phyloP scores from a whole-genome alignment of 1,139 yeast species.

The Candida neerlandica region DNA sequence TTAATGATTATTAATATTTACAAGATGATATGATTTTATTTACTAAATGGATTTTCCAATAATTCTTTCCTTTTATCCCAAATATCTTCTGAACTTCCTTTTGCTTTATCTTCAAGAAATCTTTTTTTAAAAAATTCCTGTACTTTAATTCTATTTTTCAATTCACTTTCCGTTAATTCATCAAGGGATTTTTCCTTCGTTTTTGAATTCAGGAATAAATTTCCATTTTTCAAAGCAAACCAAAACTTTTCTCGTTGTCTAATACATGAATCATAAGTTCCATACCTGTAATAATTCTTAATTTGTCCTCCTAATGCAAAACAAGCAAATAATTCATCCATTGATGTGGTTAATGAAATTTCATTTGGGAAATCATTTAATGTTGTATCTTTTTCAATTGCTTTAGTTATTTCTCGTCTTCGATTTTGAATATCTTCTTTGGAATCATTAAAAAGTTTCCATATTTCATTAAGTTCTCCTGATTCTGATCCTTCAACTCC shows the following conservation, averaged over 20 bases:
- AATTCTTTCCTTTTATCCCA: slow-evolving; percentile 62
- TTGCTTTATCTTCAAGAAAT: slow-evolving; percentile 58
- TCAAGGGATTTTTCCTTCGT: slow-evolving; percentile 29
- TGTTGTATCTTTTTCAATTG: slow-evolving; percentile 29
- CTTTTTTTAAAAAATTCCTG: slow-evolving; percentile 72
- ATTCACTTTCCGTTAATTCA: slow-evolving; percentile 47
- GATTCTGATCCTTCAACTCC: slow-evolving; percentile 17
- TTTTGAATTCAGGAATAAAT: slow-evolving; percentile 27
- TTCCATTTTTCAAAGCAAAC: slow-evolving; percentile 71
- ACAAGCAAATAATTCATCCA: slow-evolving; percentile 83
- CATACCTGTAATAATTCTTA: slow-evolving; percentile 79
- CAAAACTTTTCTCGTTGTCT: slow-evolving; percentile 73
- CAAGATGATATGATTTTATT: no score
- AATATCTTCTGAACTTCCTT: slow-evolving; percentile 79
- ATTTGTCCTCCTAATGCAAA: slow-evolving; percentile 90
- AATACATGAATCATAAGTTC: slow-evolving; percentile 71
- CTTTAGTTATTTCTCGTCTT: slow-evolving; percentile 31
- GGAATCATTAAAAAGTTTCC: slow-evolving; percentile 38
- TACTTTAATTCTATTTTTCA: slow-evolving; percentile 53
- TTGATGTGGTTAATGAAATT: slow-evolving; percentile 62
- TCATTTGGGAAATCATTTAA: slow-evolving; percentile 41
- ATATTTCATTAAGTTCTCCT: slow-evolving; percentile 34
- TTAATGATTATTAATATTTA: not conserved
- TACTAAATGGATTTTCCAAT: slow-evolving; percentile 27
- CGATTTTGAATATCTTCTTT: slow-evolving; percentile 37